These are phyloP conservation scores for Colletotrichum melonis DNA, from an alignment of 2,329 filamentous ascomycete species.

Conservation along the genomic window DNA sequence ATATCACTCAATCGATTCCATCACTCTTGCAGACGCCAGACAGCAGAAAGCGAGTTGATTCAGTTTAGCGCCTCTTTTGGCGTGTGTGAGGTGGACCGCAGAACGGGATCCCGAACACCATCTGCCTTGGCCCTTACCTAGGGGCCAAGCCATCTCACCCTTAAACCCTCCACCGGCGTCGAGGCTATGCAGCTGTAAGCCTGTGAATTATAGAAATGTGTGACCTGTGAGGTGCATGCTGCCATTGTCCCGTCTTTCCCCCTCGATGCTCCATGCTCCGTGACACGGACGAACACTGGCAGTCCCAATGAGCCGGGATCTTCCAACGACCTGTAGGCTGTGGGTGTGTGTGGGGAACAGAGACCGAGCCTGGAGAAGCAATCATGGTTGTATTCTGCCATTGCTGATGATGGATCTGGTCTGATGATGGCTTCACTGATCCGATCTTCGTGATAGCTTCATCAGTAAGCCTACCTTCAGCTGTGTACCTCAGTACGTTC, in stretches of 20 bases:
- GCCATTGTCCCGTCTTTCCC: background rate
- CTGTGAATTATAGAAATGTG: background rate
- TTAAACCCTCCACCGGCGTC: background rate
- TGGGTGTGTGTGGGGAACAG: background rate
- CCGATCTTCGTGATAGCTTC: background rate
- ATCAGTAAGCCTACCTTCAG: background rate
- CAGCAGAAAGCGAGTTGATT: background rate
- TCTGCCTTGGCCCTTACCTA: background rate
- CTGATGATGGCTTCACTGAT: background rate
- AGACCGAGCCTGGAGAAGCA: background rate
- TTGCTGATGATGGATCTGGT: background rate
- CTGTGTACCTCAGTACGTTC: background rate
- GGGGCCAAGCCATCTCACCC: background rate
- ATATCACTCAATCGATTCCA: background rate
- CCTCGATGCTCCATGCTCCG: background rate
- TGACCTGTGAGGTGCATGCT: background rate
- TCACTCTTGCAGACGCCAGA: conserved; percentile 10
- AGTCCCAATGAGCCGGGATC: conserved; percentile 8
- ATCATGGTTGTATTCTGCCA: background rate
- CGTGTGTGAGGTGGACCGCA: conserved; percentile 27
- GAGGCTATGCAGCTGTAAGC: background rate
- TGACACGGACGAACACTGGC: conserved; percentile 25
- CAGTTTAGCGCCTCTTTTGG: conserved; percentile 23
- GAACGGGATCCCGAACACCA: conserved; percentile 1
- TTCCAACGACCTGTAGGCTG: background rate